A percentile compares a stretch with the other conserved stretches of the same genome.
Conservation (phyloP, 2,329 filamentous ascomycete genomes). For the Hymenoscyphus scutula region DNA sequence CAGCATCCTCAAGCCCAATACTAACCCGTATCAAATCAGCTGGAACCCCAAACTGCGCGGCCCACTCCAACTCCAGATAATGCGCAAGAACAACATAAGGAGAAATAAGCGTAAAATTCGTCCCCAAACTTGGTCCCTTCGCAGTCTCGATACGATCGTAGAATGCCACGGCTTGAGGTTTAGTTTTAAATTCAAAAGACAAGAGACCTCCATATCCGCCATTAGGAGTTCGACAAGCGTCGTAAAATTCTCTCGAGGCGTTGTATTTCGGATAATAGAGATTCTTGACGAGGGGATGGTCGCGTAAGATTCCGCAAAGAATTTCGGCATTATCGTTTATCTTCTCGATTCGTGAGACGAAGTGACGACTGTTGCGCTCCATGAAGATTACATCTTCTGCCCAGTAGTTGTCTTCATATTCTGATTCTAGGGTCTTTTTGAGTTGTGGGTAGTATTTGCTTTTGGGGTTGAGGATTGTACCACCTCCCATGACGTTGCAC, state of each 20-base stretch:
- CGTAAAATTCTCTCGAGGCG: slow-evolving; percentile 69
- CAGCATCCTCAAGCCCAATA: slow-evolving; percentile 80
- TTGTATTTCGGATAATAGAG: slow-evolving; percentile 87
- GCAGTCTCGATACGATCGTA: slow-evolving; percentile 83
- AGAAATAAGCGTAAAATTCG: slow-evolving; percentile 91
- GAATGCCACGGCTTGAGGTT: slow-evolving; percentile 71
- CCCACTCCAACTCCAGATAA: slow-evolving; percentile 91
- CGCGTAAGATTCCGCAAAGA: slow-evolving; percentile 69
- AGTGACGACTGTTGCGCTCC: slow-evolving; percentile 94
- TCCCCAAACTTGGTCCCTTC: slow-evolving; percentile 92
- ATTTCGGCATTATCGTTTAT: slow-evolving; percentile 84
- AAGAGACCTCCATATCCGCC: slow-evolving; percentile 90
- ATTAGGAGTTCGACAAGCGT: slow-evolving; percentile 67
- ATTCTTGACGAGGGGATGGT: slow-evolving; percentile 63
- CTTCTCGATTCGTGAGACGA: slow-evolving; percentile 74
- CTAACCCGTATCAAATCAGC: slow-evolving; percentile 80
- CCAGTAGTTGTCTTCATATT: slow-evolving; percentile 91
- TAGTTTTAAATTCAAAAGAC: slow-evolving; percentile 74
- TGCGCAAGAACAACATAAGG: slow-evolving; percentile 92
- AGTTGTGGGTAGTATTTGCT: slow-evolving; percentile 67
- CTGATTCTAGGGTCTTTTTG: slow-evolving; percentile 60
- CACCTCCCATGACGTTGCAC: slow-evolving; percentile 97
- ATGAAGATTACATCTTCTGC: slow-evolving; percentile 91
- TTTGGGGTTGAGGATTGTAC: slow-evolving; percentile 61
- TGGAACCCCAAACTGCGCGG: slow-evolving; percentile 75